These are phyloP conservation scores for Lactifluus piperatus DNA, from an alignment of 768 basidiomycete species.

Conservation along the genomic window DNA sequence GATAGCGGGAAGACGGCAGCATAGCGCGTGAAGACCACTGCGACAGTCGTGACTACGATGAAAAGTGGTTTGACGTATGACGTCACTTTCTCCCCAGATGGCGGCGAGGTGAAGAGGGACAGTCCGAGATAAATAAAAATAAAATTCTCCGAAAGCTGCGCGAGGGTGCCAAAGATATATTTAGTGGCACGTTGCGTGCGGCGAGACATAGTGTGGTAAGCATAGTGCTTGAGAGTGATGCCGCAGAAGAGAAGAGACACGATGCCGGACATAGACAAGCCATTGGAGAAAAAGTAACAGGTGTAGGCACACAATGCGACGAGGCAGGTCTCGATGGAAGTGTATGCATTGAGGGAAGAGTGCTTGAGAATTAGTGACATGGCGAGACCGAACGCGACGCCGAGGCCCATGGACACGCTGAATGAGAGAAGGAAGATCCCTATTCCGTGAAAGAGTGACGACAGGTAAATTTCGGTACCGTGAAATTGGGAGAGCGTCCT, in stretches of 20 bases:
- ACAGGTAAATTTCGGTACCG: slow-evolving; percentile 75
- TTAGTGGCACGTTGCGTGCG: slow-evolving; percentile 90
- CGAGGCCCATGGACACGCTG: slow-evolving; percentile 89
- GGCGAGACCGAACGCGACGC: slow-evolving; percentile 81
- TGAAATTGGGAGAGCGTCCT: slow-evolving; percentile 92
- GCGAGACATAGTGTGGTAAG: slow-evolving; percentile 98
- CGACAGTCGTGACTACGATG: slow-evolving; percentile 84
- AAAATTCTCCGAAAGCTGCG: slow-evolving; percentile 95
- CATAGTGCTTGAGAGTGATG: slow-evolving; percentile 98
- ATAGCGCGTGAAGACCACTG: slow-evolving; percentile 92
- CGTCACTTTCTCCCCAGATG: slow-evolving; percentile 65
- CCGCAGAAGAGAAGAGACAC: slow-evolving; percentile 97
- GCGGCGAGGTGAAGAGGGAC: slow-evolving; percentile 87
- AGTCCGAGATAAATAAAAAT: slow-evolving; percentile 99
- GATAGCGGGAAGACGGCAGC: slow-evolving; percentile 93
- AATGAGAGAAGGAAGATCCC: slow-evolving; percentile 97
- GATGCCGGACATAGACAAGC: slow-evolving; percentile 89
- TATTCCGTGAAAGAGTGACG: slow-evolving; percentile 90
- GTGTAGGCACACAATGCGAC: slow-evolving; percentile 93
- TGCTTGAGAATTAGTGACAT: slow-evolving; percentile 94
- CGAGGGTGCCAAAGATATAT: slow-evolving; percentile 91
- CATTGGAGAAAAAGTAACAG: slow-evolving; percentile 98
- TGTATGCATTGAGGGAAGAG: slow-evolving; percentile 75
- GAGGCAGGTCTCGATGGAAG: slow-evolving; percentile 95
- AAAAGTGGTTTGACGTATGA: slow-evolving; percentile 93